Evolutionary conservation across 176 grass and related monocot genomes (phyloP).

Genomic region (Phragmites australis): DNA sequence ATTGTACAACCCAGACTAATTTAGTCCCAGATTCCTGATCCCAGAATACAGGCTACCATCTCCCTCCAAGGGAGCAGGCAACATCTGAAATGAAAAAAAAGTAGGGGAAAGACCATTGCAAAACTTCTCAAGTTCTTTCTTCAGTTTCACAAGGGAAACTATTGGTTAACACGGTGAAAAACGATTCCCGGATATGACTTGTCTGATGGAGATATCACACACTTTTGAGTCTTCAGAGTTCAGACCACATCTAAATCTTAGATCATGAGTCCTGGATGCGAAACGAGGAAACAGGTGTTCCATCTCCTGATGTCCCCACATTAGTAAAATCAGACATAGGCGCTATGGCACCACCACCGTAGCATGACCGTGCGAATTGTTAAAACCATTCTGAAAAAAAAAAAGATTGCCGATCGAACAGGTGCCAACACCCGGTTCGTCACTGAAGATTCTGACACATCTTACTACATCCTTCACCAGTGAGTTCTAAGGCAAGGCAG

Average conservation of each 20-base stretch:
- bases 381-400: neutral
- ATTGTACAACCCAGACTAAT: neutral
- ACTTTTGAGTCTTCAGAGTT: neutral
- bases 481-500: constrained; percentile 49
- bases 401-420: neutral
- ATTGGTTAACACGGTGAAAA: neutral
- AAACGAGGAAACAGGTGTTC: neutral
- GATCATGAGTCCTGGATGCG: neutral
- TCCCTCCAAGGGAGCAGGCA: neutral
- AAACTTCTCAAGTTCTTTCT: neutral
- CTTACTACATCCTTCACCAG: constrained; percentile 4
- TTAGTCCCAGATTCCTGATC: neutral
- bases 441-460: neutral
- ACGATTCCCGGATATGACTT: neutral
- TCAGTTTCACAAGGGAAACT: neutral
- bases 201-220: neutral
- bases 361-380: neutral
- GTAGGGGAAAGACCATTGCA: neutral
- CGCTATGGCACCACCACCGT: too few relatives aligned
- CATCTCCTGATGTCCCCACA: neutral
- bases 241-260: neutral
- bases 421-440: neutral
- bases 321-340: neutral
- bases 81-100: neutral
- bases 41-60: neutral